Conservation (phyloP, 805 yeast species). For the Metschnikowia amazonensis region DNA sequence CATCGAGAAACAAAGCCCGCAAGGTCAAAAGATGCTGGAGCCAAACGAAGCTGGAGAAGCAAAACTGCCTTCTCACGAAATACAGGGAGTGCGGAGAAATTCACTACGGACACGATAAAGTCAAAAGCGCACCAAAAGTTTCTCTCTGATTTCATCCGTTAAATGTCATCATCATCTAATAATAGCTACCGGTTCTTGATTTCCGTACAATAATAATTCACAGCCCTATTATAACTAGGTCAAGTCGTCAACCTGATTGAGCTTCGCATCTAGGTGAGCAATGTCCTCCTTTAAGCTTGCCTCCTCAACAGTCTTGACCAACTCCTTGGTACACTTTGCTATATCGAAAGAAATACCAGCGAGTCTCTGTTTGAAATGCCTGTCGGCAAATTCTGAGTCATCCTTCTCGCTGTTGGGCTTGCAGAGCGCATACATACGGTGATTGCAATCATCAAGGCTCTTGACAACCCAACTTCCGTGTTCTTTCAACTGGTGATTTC, state of each 20-base stretch:
- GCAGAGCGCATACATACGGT: constrained; percentile 75
- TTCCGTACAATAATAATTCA: not conserved
- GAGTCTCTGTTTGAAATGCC: constrained; percentile 84
- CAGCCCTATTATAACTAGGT: constrained; percentile 7
- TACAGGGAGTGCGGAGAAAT: constrained; percentile 9
- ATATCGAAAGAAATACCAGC: constrained; percentile 96
- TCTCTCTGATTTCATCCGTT: constrained; percentile 22
- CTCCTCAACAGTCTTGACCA: constrained; percentile 94
- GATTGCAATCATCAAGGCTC: constrained; percentile 78
- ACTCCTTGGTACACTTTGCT: constrained; percentile 92
- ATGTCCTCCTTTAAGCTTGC: constrained; percentile 86
- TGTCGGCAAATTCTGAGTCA: constrained; percentile 73
- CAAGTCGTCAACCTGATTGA: constrained; percentile 35
- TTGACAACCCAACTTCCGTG: constrained; percentile 91
- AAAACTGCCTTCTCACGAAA: constrained; percentile 3
- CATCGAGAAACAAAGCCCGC: not conserved
- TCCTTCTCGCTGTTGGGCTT: constrained; percentile 36
- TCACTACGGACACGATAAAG: constrained; percentile 31
- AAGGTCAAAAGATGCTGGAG: not conserved
- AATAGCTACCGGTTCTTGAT: not conserved
- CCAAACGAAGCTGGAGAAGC: constrained; percentile 4
- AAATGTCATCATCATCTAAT: not conserved
- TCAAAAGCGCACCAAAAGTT: constrained; percentile 36
- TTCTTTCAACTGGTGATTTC: constrained; percentile 78
- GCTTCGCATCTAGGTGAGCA: constrained; percentile 69